Evolutionary conservation across 1,284 basidiomycete genomes (phyloP), one percentile per base, ranked within the genome.

Genomic region (Acaromyces ingoldii): DNA sequence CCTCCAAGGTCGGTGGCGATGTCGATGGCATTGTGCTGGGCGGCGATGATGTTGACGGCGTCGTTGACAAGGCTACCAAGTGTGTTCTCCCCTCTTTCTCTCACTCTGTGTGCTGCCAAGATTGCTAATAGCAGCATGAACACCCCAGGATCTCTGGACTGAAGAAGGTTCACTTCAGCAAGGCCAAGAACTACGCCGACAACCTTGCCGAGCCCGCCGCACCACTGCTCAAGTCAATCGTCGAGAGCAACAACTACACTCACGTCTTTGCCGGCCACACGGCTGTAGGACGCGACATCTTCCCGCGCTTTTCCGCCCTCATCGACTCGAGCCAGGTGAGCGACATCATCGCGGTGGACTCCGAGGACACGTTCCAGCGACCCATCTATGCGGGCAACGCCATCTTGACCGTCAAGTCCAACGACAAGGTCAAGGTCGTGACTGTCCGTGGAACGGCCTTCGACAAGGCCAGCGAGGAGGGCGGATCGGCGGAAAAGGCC

Each of bases 341-440:
- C 47, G 95, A 99, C 78, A 85, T 98, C 63, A 89, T 95, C 69
- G 82, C 84, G 42, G 85, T 97, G 68, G 86, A 95, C 70, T 69
- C 80, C 2, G 84, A 85, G 45, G 85, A 86, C 73, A 83, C 74
- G 83, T 97, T 95, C 77, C 84, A 88, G 7, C 87, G 93, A 40
- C 91, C 91, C 40, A 95, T 98, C 76, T 99, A 99, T 73, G 95
- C 95, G 45, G 95, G 95, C 45, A 98, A 98, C 76, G 95, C 95
- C 42, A 90, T 98, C 60, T 83, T 91, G 29, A 96, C 91, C 41
- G 85, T 99, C 65, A 85, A 86, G 63, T 88, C 88, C 4, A 80
- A 84, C 1, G 80, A 91, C 74, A 82, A 82, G 45, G 79, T 93
- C 79, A 97, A 96, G 77, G 84, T 99, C 75, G 88, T 98, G 78